phyloP scores from a whole-genome alignment of 176 grass and related monocot genomes.

The Triticum urartu region DNA sequence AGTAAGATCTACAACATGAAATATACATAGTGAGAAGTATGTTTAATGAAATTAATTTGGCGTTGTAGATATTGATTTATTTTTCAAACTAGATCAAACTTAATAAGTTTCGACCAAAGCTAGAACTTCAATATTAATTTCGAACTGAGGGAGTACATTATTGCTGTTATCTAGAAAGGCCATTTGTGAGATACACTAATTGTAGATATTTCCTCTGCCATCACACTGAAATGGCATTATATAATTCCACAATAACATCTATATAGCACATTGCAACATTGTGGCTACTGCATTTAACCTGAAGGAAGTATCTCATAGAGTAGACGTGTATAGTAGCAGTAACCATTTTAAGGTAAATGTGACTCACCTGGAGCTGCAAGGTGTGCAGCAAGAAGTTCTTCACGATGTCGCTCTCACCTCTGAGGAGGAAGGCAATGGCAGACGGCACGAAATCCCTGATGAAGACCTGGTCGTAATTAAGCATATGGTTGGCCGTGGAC shows the following conservation, averaged over 20 bases:
- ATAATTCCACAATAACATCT: background rate
- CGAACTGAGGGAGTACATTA: background rate
- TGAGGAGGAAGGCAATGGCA: constrained; percentile 89
- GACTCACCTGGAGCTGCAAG: constrained; percentile 80
- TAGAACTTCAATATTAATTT: background rate
- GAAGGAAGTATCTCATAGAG: background rate
- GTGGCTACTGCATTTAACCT: constrained; percentile 5
- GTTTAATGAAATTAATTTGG: background rate
- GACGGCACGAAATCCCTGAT: constrained; percentile 96
- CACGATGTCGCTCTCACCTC: constrained; percentile 77
- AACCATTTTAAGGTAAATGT: background rate
- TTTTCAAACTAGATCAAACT: background rate
- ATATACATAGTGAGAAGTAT: background rate
- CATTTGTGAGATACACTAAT: background rate
- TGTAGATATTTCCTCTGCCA: background rate
- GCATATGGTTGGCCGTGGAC: constrained; percentile 63
- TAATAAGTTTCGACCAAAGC: background rate
- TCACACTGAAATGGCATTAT: background rate
- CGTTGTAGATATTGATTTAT: background rate
- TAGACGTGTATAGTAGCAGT: background rate
- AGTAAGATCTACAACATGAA: background rate
- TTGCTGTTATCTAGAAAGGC: background rate
- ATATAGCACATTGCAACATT: background rate
- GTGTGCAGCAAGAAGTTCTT: constrained; percentile 97
- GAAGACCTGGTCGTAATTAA: constrained; percentile 95